Evolutionary conservation across 2,329 filamentous ascomycete genomes (phyloP), one percentile per base, ranked within the genome.

Genomic region (Xylariales sp.): DNA sequence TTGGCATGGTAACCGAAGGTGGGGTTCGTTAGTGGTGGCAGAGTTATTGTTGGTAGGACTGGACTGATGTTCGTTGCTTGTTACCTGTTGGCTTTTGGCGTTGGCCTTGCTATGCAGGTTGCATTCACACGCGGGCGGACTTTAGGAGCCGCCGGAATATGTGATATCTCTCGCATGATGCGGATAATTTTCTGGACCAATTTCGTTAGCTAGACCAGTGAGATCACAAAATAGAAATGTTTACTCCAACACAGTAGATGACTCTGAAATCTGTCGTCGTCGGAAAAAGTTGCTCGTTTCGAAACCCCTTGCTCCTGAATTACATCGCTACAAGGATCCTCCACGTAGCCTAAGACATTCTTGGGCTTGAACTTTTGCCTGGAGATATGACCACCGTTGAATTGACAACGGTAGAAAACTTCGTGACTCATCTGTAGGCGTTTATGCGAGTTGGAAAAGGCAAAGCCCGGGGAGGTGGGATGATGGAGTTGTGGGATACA

Each of bases 121-220:
- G 54, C 54, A 62, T 65, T 62, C 52, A 12, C 48, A 55, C 34
- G 43, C 41, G 53, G 52, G 43, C 18, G 41, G 23, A 60, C 45
- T 62, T 30, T 32, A 54, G 28, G 30, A 34, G 36, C 36, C 41
- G 16, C 50, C 45, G 12, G 48, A 65, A 56, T 67, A 61, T 56
- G 39, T 52, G 57, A 65, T 71, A 65, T 67, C 55, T 71, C 55
- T 63, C 67, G 66, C 63, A 70, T 69, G n/a, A 69, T 67, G 57
- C 60, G 54, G 55, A 63, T 67, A 55, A 69, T 65, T 67, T 71
- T 68, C 62, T 69, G 63, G 64, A 65, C 67, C 67, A 69, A 48
- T 67, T 67, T 71, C 36, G 58, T 71, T 71, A 71, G 59, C 64
- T 69, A 69, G 55, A 48, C 48, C 48, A 71, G 49, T 62, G 30